Conservation (phyloP, 106 monocot genomes). For the Apostasia shenzhenica region DNA sequence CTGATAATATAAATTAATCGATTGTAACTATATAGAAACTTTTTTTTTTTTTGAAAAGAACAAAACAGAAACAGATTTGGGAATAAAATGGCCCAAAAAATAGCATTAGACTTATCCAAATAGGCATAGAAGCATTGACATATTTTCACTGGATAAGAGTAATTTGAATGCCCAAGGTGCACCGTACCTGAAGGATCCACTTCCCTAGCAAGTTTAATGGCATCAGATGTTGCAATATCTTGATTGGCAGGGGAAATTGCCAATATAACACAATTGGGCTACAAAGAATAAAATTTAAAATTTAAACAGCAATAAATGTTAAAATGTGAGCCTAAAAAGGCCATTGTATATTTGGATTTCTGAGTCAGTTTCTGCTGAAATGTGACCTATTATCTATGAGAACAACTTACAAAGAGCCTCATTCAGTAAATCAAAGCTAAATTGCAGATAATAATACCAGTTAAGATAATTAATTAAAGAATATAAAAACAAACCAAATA, state of each 20-base stretch:
- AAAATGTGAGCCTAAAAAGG: neutral
- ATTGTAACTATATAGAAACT: neutral
- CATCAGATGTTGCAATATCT: slow-evolving; percentile 66
- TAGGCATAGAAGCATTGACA: too few relatives aligned
- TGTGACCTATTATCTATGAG: too few relatives aligned
- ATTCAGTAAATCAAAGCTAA: too few relatives aligned
- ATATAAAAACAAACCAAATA: too few relatives aligned
- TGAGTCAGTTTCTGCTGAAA: too few relatives aligned
- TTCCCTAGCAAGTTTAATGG: slow-evolving; percentile 58
- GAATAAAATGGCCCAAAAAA: too few relatives aligned
- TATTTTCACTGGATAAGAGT: neutral
- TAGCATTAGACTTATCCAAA: too few relatives aligned
- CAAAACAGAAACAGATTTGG: neutral
- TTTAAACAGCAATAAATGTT: neutral
- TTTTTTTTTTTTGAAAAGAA: neutral
- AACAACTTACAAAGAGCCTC: too few relatives aligned
- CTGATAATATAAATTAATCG: slow-evolving; percentile 10
- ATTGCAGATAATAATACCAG: too few relatives aligned
- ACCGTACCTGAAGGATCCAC: slow-evolving; percentile 47
- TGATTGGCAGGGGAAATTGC: slow-evolving; percentile 63
- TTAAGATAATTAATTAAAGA: too few relatives aligned
- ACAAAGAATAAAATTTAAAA: slow-evolving; percentile 7
- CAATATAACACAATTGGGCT: slow-evolving; percentile 53
- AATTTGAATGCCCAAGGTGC: neutral
- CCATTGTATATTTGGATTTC: too few relatives aligned